These are phyloP conservation scores for Zygosaccharomyces pseudorouxii DNA, from an alignment of 805 yeast genomes.

Conservation along the genomic window DNA sequence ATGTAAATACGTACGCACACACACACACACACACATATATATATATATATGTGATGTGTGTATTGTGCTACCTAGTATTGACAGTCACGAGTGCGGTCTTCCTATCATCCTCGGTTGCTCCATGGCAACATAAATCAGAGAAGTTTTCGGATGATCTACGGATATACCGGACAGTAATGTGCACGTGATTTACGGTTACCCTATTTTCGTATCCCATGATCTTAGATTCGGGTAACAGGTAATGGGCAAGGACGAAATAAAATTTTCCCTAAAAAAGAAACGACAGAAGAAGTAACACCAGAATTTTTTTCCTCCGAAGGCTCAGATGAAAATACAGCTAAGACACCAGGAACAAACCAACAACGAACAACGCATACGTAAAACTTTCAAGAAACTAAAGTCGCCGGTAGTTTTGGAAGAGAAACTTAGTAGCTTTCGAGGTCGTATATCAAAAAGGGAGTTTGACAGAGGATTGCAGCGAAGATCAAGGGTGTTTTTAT, in stretches of 20 bases:
- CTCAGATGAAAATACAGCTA: neutral
- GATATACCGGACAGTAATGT: neutral
- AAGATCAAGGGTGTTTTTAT: neutral
- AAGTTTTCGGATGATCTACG: no score
- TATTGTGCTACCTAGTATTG: no score
- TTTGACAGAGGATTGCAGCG: no score
- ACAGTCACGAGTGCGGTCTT: no score
- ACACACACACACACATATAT: no score
- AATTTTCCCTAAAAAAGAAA: neutral
- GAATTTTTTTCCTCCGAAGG: neutral
- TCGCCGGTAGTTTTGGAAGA: no score
- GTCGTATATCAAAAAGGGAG: no score
- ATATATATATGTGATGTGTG: no score
- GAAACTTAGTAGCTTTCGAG: no score
- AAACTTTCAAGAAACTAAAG: neutral
- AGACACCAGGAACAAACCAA: neutral
- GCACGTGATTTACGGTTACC: neutral
- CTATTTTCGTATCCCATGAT: neutral
- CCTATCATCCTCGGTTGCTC: no score
- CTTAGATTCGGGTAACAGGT: neutral
- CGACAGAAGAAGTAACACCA: neutral
- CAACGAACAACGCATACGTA: neutral
- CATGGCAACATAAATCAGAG: no score
- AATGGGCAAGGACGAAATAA: neutral
- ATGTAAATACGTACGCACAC: no score